These are phyloP conservation scores for Graphilbum ipis-grandicollis DNA, from an alignment of 2,329 filamentous ascomycete genomes.

Conservation along the genomic window DNA sequence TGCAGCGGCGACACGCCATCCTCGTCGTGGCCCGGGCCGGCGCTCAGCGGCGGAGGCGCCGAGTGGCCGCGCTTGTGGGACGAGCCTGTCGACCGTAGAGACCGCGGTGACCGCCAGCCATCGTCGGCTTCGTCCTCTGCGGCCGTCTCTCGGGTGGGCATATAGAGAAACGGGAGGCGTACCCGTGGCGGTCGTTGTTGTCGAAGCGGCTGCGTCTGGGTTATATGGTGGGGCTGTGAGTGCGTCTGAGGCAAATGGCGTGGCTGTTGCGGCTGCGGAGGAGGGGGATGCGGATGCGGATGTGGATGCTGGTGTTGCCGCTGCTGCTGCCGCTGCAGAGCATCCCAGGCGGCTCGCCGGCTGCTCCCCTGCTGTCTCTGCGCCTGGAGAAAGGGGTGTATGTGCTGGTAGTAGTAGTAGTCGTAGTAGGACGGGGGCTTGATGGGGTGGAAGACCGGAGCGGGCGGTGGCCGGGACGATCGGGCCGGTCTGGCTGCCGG, in stretches of 20 bases:
- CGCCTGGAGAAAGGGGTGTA: conserved; percentile 3
- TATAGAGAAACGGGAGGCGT: background rate
- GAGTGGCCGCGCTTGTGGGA: conserved; percentile 27
- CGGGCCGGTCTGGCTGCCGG: conserved; percentile 9
- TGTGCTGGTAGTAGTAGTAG: conserved; percentile 8
- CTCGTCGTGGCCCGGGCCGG: conserved; percentile 24
- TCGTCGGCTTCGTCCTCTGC: conserved; percentile 1
- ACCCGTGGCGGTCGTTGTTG: background rate
- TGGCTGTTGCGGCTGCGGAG: background rate
- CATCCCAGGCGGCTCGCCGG: conserved; percentile 5
- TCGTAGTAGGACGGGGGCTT: background rate
- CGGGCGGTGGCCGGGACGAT: background rate
- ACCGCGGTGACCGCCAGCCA: conserved; percentile 12
- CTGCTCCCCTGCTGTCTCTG: conserved; percentile 4
- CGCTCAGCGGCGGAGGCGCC: conserved; percentile 28
- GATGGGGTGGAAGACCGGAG: background rate
- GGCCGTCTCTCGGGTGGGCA: too few relatives aligned
- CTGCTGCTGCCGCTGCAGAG: conserved; percentile 5
- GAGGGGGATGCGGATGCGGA: conserved; percentile 7
- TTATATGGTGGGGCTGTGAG: too few relatives aligned
- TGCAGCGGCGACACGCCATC: background rate
- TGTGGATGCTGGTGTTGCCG: conserved; percentile 9
- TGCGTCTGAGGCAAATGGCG: too few relatives aligned
- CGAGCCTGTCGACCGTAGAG: conserved; percentile 11
- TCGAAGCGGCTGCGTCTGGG: background rate